Base-by-base conservation (phyloP, 2,329 filamentous ascomycete species). In the Sclerotiophoma versabilis region DNA sequence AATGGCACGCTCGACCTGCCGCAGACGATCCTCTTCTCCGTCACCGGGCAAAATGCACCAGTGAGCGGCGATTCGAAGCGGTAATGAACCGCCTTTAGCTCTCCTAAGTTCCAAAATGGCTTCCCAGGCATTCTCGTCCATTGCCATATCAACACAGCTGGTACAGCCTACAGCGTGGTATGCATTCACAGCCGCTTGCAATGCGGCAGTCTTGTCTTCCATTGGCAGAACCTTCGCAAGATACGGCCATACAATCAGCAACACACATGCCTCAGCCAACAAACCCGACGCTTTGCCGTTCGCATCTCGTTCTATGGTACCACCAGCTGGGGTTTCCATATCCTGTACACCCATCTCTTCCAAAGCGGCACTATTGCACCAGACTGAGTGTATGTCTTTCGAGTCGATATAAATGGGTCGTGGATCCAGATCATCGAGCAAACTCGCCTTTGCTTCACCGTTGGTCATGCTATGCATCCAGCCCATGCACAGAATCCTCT, bases 401-500 rank as follows among this genome's bases (percentile, higher is more conserved):
- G 81, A 80, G 55, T 85, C 82, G 54, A 86, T 79, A 59, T 81
- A 81, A 44, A 86, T 81, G 0, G 83, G 81, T 29, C 82, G 72
- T 1, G 78, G 71, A 50, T 82, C 80, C 15, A 82, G 62, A 62
- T 81, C 78, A 62, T 85, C 83, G 7, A 86, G 69, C 72, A 80
- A 79, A 41, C 73, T 77, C 1, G 82, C 77, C 33, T 81, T 71
- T 1, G 81, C 81, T 34, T 77, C 72, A n/a, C 75, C 75, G 32
- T 79, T 73, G 1, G 82, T 84, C 81, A 83, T 84, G 23, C 68
- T 76, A 60, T 84, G 80, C 81, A 84, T 84, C 81, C 82, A 86
- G 3, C 81, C 80, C 54, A 78, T 78, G 59, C 79, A 81, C 55
- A 84, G 62, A 17, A 86, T 81, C 27, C 83, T 76, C 17, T 77